Conservation (phyloP, 2,329 filamentous ascomycete species). For the Tolypocladium nubicola region DNA sequence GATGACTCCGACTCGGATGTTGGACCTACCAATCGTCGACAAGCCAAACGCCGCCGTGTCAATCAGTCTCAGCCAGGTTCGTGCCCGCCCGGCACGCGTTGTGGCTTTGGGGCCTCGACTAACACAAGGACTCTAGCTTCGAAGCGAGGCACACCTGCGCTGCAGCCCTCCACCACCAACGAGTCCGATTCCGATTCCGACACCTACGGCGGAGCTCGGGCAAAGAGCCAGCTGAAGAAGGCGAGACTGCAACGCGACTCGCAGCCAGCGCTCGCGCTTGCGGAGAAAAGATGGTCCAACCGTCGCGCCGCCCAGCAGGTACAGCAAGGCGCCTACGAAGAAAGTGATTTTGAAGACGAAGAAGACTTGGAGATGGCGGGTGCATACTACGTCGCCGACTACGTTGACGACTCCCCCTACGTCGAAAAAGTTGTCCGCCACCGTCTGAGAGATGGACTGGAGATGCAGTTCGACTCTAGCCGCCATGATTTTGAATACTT, state of each 20-base stretch:
- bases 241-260: constrained; percentile 64
- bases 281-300: constrained; percentile 86
- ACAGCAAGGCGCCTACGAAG: constrained; percentile 51
- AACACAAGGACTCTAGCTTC: constrained; percentile 33
- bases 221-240: constrained; percentile 61
- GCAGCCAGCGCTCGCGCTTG: constrained; percentile 53
- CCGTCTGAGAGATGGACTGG: constrained; percentile 59
- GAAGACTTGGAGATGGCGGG: constrained; percentile 46
- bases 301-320: constrained; percentile 72
- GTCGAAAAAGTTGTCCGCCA: constrained; percentile 90
- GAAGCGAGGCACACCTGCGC: constrained; percentile 46
- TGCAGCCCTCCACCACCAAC: constrained; percentile 42
- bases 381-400: constrained; percentile 57
- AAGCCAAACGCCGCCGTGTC: constrained; percentile 58
- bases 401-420: constrained; percentile 70
- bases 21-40: constrained; percentile 43
- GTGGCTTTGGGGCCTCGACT: neutral
- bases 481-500: constrained; percentile 78
- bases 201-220: constrained; percentile 68
- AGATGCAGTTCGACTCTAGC: constrained; percentile 43
- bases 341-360: constrained; percentile 55
- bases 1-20: constrained; percentile 66
- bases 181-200: constrained; percentile 64
- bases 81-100: constrained; percentile 12
- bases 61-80: constrained; percentile 54